Conservation (phyloP, 2,329 filamentous ascomycete species). For the Xylariaceae sp. region DNA sequence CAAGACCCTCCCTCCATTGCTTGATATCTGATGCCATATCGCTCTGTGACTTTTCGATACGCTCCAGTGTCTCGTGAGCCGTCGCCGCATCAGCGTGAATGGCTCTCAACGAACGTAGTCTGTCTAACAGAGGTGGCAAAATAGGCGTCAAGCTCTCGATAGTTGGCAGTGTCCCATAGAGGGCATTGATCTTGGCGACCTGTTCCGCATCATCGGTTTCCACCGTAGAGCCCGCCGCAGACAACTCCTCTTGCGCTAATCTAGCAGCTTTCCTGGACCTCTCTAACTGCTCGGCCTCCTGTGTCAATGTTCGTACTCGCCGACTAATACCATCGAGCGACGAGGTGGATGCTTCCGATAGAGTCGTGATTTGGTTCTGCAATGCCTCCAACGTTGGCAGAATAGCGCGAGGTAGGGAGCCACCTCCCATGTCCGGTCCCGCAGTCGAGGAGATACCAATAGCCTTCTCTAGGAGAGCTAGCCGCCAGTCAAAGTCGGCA, state of each 20-base stretch:
- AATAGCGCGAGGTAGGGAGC: constrained; percentile 60
- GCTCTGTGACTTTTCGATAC: constrained; percentile 71
- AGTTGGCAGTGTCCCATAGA: constrained; percentile 82
- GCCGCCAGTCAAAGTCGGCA: constrained; percentile 79
- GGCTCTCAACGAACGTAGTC: constrained; percentile 73
- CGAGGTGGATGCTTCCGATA: constrained; percentile 66
- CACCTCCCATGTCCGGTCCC: constrained; percentile 55
- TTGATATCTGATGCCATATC: constrained; percentile 80
- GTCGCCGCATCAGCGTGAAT: constrained; percentile 84
- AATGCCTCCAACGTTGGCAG: constrained; percentile 76
- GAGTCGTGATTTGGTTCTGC: constrained; percentile 70
- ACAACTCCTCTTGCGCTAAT: constrained; percentile 54
- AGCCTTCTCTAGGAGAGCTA: constrained; percentile 71
- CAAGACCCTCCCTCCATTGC: constrained; percentile 77
- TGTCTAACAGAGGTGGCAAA: constrained; percentile 77
- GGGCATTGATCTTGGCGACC: constrained; percentile 78
- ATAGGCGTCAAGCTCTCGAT: constrained; percentile 83
- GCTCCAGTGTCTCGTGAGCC: constrained; percentile 70
- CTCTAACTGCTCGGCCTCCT: constrained; percentile 67
- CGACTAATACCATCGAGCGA: constrained; percentile 68
- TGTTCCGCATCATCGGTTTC: constrained; percentile 60
- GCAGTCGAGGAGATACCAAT: constrained; percentile 72
- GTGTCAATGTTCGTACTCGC: constrained; percentile 62
- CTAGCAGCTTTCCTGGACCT: constrained; percentile 60
- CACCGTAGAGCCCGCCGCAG: constrained; percentile 39